Base-by-base conservation (phyloP, 1,139 yeast genomes). In the Nakaseomyces delphensis region DNA sequence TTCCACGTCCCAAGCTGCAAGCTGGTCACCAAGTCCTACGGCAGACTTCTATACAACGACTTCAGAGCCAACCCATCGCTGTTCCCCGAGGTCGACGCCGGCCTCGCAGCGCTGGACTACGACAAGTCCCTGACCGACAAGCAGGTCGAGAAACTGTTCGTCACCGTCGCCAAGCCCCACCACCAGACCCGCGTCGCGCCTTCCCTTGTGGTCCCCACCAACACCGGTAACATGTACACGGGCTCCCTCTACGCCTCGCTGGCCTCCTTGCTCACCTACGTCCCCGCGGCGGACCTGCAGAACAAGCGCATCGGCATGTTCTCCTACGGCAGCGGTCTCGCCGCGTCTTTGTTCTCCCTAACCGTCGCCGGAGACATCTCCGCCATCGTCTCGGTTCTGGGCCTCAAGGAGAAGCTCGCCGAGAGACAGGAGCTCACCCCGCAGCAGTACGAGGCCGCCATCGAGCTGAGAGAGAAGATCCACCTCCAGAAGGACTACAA, bases 1-100 rank as follows among this genome's bases (percentile, higher is more conserved):
- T 93, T 91, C 89, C 99, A 93, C 67, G 96, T 89, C 42, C 99
- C 99, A 63, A 93, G 94, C 49, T 89, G 98, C 70, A 93, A 93
- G 71, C 76, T 89, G 62, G 97, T 91, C 48, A 71, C 81, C 59
- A 93, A 93, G 71, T 84, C 95, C 20, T 93, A 79, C 66, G 98
- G 95, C 42, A 82, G 98, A 70, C 69, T 93, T 64, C 68, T 84
- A 56, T 93, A 83, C 75, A 83, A 87, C 64, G 98, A 91, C 68
- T 89, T 74, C 73, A 71, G 71, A 59, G 71, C 79, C 49, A 73
- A 84, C 65, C 93, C 57, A 54, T 63, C 51, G 43, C 61, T 62
- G 55, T 82, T 79, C 62, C 80, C 84, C 43, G 91, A 80, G 50
- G 78, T 84, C 46, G 78, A 73, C 49, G 66, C 70, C 18, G 41